These are phyloP conservation scores for Coemansia interrupta DNA, from an alignment of 192 early-diverging fungal genomes.

Conservation along the genomic window DNA sequence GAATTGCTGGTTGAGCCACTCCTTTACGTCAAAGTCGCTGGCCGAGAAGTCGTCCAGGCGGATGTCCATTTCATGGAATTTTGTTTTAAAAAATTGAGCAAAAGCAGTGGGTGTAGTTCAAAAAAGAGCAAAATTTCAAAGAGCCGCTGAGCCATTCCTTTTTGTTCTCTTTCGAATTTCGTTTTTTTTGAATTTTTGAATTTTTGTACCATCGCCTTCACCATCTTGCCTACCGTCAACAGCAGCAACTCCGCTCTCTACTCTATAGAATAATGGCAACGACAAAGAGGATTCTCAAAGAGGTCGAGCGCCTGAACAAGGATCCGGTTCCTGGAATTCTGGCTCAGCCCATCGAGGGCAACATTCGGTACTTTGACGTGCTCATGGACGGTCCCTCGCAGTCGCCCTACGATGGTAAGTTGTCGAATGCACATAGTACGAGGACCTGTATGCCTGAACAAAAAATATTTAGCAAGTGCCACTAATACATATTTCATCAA, in stretches of 20 bases:
- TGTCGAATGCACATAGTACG: background rate
- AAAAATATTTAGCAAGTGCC: background rate
- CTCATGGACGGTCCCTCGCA: constrained; percentile 83
- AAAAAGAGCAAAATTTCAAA: background rate
- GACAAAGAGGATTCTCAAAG: constrained; percentile 62
- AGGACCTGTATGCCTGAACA: background rate
- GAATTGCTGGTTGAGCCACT: constrained; percentile 47
- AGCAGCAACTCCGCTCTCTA: too few relatives aligned
- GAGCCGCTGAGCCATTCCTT: background rate
- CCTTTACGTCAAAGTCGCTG: constrained; percentile 30
- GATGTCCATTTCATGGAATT: constrained; percentile 22
- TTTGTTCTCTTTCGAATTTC: background rate
- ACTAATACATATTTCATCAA: background rate
- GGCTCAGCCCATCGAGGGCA: constrained; percentile 86
- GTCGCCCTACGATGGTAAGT: constrained; percentile 92
- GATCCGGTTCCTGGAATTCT: constrained; percentile 94
- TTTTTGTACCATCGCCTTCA: background rate
- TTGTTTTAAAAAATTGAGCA: too few relatives aligned
- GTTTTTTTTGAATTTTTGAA: background rate
- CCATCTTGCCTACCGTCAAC: too few relatives aligned
- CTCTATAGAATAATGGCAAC: constrained; percentile 7
- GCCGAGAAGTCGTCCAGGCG: constrained; percentile 36
- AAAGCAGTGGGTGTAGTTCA: too few relatives aligned
- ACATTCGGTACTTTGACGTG: constrained; percentile 97
- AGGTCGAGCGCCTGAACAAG: constrained; percentile 89